These are phyloP conservation scores for Colletotrichum plurivorum DNA, from an alignment of 2,329 filamentous ascomycete species.

Conservation along the genomic window DNA sequence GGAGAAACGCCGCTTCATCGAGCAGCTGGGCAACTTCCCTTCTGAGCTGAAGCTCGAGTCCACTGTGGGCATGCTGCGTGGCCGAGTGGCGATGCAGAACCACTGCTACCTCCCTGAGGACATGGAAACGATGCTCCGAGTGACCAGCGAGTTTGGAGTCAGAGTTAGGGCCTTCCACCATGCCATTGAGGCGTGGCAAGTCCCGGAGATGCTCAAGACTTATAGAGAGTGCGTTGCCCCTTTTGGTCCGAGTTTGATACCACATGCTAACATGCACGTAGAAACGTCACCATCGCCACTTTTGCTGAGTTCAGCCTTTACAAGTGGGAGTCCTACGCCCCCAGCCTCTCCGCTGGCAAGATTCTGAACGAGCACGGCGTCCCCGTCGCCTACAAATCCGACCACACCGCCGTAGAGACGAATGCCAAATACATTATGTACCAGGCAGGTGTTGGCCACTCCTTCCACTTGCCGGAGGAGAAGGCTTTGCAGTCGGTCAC, in stretches of 20 bases:
- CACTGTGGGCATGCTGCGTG: slow-evolving; percentile 56
- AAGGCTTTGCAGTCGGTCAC: slow-evolving; percentile 60
- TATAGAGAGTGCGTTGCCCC: slow-evolving; percentile 45
- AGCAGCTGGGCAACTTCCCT: slow-evolving; percentile 44
- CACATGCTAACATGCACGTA: slow-evolving; percentile 28
- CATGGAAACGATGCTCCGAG: slow-evolving; percentile 58
- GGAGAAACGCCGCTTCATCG: slow-evolving; percentile 42
- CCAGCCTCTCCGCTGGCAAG: slow-evolving; percentile 56
- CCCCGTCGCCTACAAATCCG: slow-evolving; percentile 60
- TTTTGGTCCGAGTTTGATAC: slow-evolving; percentile 32
- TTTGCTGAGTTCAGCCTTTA: slow-evolving; percentile 59
- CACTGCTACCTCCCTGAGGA: slow-evolving; percentile 62
- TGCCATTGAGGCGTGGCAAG: slow-evolving; percentile 55
- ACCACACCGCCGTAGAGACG: slow-evolving; percentile 51
- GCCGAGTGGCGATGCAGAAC: slow-evolving; percentile 57
- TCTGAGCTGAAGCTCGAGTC: slow-evolving; percentile 57
- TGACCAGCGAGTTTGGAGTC: slow-evolving; percentile 59
- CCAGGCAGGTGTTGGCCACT: slow-evolving; percentile 57
- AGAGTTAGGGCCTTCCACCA: slow-evolving; percentile 58
- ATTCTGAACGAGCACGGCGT: slow-evolving; percentile 57
- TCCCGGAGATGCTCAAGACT: slow-evolving; percentile 56
- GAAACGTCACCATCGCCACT: slow-evolving; percentile 58
- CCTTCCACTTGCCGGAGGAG: slow-evolving; percentile 57
- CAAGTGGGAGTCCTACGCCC: slow-evolving; percentile 58
- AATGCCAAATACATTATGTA: slow-evolving; percentile 59